phyloP scores from a whole-genome alignment of 371 early-diverging fungal species.

The Mucor plumbeus region DNA sequence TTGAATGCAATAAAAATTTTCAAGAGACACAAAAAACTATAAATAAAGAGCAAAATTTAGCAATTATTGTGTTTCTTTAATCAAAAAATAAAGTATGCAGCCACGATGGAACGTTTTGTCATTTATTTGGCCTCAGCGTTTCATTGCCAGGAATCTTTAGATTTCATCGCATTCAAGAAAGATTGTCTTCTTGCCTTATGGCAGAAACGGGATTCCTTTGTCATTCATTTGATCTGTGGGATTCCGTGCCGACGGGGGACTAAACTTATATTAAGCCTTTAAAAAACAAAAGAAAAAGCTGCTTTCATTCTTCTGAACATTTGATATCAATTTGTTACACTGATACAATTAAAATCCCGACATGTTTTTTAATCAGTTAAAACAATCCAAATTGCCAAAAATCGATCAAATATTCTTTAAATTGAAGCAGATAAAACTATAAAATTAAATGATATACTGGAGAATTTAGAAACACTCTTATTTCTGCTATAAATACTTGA shows the following conservation, averaged over 20 bases:
- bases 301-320: no score
- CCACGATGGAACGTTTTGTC: constrained; percentile 35
- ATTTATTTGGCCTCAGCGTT: constrained; percentile 27
- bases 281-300: constrained; percentile 11
- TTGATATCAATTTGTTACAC: no score
- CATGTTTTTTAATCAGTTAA: no score
- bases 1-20: constrained; percentile 7
- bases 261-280: constrained; percentile 5
- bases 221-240: constrained; percentile 33
- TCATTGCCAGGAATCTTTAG: constrained; percentile 38
- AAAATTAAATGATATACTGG: no score
- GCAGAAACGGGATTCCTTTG: constrained; percentile 26
- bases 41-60: constrained; percentile 9
- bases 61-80: constrained; percentile 19
- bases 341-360: no score
- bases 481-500: no score
- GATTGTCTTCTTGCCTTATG: constrained; percentile 27
- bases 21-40: constrained; percentile 17
- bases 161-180: constrained; percentile 36
- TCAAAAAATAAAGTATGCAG: constrained; percentile 37
- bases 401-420: no score
- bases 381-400: no score
- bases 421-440: no score
- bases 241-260: constrained; percentile 33
- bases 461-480: no score